These are phyloP conservation scores for Tetrahymena thermophila DNA, from an alignment of 73 alveolate genomes.

Conservation along the genomic window DNA sequence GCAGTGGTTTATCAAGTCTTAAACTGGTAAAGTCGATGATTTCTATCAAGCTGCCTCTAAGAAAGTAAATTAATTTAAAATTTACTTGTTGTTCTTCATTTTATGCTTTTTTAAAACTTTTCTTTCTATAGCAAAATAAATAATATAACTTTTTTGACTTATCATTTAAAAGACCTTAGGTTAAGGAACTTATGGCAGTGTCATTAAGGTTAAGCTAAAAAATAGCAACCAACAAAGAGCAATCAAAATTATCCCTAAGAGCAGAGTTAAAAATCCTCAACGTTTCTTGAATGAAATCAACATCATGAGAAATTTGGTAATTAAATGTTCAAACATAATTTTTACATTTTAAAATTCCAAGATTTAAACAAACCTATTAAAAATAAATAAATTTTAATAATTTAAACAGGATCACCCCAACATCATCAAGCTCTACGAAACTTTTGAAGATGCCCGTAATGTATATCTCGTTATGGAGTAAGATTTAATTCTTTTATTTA, in stretches of 20 bases:
- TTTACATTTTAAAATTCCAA: neutral
- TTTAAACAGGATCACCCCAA: slow-evolving; percentile 67
- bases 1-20: slow-evolving; percentile 41
- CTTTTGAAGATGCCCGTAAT: slow-evolving; percentile 56
- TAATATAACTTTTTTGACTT: neutral
- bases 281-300: slow-evolving; percentile 49
- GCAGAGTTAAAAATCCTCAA: slow-evolving; percentile 63
- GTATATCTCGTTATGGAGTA: slow-evolving; percentile 67
- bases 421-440: slow-evolving; percentile 65
- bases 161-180: slow-evolving; percentile 11
- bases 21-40: slow-evolving; percentile 19
- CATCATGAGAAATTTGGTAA: slow-evolving; percentile 49
- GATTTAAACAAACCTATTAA: neutral
- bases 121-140: neutral
- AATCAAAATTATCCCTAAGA: slow-evolving; percentile 77
- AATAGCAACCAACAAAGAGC: slow-evolving; percentile 53
- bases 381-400: neutral
- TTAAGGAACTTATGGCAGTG: slow-evolving; percentile 40
- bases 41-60: slow-evolving; percentile 24
- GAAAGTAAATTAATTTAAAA: neutral
- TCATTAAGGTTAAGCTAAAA: slow-evolving; percentile 28
- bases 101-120: neutral
- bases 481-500: slow-evolving; percentile 17
- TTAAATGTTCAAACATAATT: neutral
- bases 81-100: neutral